phyloP scores from a whole-genome alignment of 1,139 yeast species.

The Yamadazyma aaseri region DNA sequence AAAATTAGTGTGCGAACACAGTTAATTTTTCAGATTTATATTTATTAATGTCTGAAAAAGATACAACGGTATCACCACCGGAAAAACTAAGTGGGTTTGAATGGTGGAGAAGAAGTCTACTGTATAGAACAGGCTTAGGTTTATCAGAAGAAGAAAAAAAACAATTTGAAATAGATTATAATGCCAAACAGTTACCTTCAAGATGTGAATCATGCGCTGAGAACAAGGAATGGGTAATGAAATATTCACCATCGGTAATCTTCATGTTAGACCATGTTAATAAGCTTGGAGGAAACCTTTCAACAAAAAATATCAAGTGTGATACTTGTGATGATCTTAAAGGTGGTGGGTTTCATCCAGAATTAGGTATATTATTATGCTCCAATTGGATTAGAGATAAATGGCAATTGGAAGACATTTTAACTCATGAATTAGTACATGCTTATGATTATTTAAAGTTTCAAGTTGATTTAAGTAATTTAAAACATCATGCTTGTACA shows the following conservation, averaged over 20 bases:
- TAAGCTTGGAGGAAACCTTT: constrained; percentile 58
- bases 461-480: constrained; percentile 76
- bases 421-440: constrained; percentile 91
- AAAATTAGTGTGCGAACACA: neutral
- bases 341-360: constrained; percentile 94
- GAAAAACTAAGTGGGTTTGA: constrained; percentile 53
- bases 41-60: neutral
- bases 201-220: constrained; percentile 67
- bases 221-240: constrained; percentile 74
- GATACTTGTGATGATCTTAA: constrained; percentile 82
- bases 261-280: constrained; percentile 86
- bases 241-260: constrained; percentile 79
- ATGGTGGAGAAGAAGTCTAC: constrained; percentile 79
- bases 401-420: constrained; percentile 85
- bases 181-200: constrained; percentile 46
- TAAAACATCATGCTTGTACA: constrained; percentile 94
- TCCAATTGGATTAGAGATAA: constrained; percentile 77
- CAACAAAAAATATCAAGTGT: constrained; percentile 60
- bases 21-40: neutral
- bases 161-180: constrained; percentile 60
- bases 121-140: constrained; percentile 74
- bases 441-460: constrained; percentile 90
- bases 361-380: constrained; percentile 81
- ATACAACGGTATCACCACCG: constrained; percentile 19
- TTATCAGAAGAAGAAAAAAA: constrained; percentile 49